Evolutionary conservation across 1,284 basidiomycete genomes (phyloP).

Genomic region (Cystobasidiaceae sp.): DNA sequence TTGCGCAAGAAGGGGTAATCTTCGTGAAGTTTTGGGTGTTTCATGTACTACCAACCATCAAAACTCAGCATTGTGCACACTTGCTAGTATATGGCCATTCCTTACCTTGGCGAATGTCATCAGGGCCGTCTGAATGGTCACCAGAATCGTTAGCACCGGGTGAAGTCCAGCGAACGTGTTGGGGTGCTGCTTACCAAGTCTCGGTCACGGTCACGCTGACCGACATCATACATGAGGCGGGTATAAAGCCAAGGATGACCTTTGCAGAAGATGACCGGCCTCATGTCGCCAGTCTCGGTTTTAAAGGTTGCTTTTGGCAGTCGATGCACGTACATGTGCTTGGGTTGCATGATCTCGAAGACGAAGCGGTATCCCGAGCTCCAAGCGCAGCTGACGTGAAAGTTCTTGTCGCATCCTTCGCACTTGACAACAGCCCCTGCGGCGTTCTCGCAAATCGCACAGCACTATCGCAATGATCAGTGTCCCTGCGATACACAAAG

Average conservation of each 20-base stretch:
- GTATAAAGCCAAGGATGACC: neutral
- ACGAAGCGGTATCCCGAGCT: conserved; percentile 72
- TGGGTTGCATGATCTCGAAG: conserved; percentile 81
- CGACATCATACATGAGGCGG: conserved; percentile 13
- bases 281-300: conserved; percentile 52
- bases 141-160: neutral
- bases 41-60: neutral
- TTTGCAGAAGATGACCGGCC: conserved; percentile 13
- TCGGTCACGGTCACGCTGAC: conserved; percentile 3
- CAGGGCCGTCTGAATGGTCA: conserved; percentile 1
- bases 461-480: conserved; percentile 56
- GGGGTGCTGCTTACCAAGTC: conserved; percentile 54
- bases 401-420: conserved; percentile 69
- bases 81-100: neutral
- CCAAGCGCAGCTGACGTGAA: conserved; percentile 89
- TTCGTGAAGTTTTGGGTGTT: neutral
- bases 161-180: conserved; percentile 48
- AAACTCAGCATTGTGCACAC: neutral
- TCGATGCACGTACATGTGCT: conserved; percentile 60
- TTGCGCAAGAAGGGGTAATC: neutral
- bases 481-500: conserved; percentile 43
- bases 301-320: conserved; percentile 72
- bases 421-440: conserved; percentile 80
- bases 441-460: conserved; percentile 57
- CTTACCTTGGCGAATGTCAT: conserved; percentile 11